Evolutionary conservation across 1,284 basidiomycete species (phyloP).

Genomic region (Ceratorhiza oryzae-sativae): DNA sequence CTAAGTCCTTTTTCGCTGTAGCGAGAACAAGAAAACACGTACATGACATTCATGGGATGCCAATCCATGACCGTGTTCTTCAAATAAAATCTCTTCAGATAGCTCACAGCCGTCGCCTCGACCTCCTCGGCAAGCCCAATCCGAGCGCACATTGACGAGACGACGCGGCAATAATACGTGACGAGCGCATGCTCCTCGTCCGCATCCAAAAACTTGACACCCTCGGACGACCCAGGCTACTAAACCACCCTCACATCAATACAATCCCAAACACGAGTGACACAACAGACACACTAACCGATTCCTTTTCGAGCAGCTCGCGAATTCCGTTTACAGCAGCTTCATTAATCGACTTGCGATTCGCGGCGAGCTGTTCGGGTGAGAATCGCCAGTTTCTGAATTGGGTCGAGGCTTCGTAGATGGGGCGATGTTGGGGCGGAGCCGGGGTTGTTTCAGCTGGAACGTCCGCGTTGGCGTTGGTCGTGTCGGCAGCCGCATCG

Average conservation of each 20-base stretch:
- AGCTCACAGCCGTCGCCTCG: conserved; percentile 89
- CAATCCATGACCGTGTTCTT: conserved; percentile 99
- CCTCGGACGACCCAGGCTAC: conserved; percentile 71
- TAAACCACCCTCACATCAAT: conserved; percentile 37
- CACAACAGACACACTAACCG: conserved; percentile 56
- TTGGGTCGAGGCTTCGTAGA: conserved; percentile 87
- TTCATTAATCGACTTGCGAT: conserved; percentile 71
- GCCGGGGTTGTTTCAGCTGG: background rate
- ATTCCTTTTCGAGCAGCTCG: conserved; percentile 77
- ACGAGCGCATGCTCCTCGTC: conserved; percentile 90
- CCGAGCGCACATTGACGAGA: conserved; percentile 82
- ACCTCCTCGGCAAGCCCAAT: conserved; percentile 92
- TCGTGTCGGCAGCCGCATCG: conserved; percentile 12
- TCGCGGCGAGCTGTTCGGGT: conserved; percentile 62
- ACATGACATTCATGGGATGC: conserved; percentile 99
- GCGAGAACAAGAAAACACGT: conserved; percentile 48
- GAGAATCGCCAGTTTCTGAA: conserved; percentile 90
- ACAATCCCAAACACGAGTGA: conserved; percentile 41
- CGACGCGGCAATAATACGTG: conserved; percentile 86
- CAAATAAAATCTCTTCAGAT: conserved; percentile 96
- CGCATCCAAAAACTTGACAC: conserved; percentile 75
- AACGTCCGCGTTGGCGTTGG: background rate
- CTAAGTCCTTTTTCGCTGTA: conserved; percentile 8
- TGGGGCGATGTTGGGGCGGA: conserved; percentile 25
- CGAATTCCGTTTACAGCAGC: conserved; percentile 78